Conservation (phyloP, 768 basidiomycete species). For the Tephrocybe sp. region DNA sequence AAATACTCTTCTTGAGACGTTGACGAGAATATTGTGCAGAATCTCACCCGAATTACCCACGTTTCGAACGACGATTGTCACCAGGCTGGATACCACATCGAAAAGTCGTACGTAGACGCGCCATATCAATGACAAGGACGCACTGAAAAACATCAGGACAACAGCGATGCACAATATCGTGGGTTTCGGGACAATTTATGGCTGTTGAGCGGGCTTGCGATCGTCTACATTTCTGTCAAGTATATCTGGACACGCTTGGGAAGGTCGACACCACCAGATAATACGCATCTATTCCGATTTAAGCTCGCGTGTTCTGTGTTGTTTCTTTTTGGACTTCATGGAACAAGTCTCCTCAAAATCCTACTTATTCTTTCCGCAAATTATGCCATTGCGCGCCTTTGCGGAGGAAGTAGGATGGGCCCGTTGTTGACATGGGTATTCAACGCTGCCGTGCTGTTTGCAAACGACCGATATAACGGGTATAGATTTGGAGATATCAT, state of each 20-base stretch:
- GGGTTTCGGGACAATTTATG: constrained; percentile 81
- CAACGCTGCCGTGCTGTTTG: constrained; percentile 70
- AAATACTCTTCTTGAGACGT: no score
- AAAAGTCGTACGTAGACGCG: constrained; percentile 54
- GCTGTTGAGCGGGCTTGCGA: constrained; percentile 46
- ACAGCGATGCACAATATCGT: constrained; percentile 88
- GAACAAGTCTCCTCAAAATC: constrained; percentile 77
- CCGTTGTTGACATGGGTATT: constrained; percentile 72
- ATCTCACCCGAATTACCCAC: constrained; percentile 69
- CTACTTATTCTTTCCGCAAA: constrained; percentile 67
- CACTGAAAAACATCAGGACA: constrained; percentile 60
- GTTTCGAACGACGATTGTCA: constrained; percentile 57
- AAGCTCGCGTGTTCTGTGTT: constrained; percentile 57
- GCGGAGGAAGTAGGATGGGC: constrained; percentile 39
- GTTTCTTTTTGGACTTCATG: constrained; percentile 76
- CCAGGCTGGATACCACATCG: constrained; percentile 83
- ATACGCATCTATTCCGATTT: constrained; percentile 49
- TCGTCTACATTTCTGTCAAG: constrained; percentile 57
- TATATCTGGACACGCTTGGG: constrained; percentile 39
- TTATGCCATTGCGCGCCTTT: constrained; percentile 56
- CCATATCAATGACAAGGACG: constrained; percentile 2
- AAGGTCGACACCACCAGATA: constrained; percentile 20
- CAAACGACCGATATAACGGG: constrained; percentile 73
- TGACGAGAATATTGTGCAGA: constrained; percentile 35
- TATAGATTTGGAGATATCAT: constrained; percentile 64